phyloP scores from a whole-genome alignment of 2,329 filamentous ascomycete genomes.

The Talaromyces sp. region DNA sequence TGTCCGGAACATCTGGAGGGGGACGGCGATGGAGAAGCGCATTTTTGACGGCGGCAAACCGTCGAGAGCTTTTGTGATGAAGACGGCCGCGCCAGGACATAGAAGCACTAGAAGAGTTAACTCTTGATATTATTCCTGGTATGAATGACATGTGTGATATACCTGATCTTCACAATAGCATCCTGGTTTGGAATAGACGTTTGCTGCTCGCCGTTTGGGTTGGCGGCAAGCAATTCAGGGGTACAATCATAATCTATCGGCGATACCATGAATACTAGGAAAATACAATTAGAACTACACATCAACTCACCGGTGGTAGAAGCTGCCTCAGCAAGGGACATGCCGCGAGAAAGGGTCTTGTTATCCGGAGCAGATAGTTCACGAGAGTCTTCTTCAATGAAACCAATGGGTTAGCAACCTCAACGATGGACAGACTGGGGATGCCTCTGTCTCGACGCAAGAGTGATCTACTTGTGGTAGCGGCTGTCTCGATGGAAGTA shows the following conservation, averaged over 20 bases:
- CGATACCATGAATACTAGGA: not conserved
- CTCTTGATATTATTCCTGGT: not conserved
- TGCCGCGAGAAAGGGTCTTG: too few species aligned
- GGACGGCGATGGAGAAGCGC: constrained; percentile 2
- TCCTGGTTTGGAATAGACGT: not conserved
- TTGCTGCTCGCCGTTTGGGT: not conserved
- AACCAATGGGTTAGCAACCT: not conserved
- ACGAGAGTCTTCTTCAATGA: not conserved
- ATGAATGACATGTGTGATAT: not conserved
- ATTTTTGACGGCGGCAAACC: constrained; percentile 4
- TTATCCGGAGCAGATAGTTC: not conserved
- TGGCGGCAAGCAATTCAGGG: not conserved
- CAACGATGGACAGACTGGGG: not conserved
- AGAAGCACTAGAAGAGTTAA: not conserved
- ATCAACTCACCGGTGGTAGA: not conserved
- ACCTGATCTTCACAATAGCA: constrained; percentile 3
- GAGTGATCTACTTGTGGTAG: constrained; percentile 8
- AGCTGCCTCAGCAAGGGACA: not conserved
- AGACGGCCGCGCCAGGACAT: not conserved
- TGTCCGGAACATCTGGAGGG: not conserved
- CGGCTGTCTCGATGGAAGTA: not conserved
- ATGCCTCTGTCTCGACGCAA: not conserved
- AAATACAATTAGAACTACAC: not conserved
- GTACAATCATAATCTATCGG: not conserved
- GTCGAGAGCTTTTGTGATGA: not conserved